Evolutionary conservation across 139 green algal genomes (phyloP).

Genomic region (Chlorella sp.): DNA sequence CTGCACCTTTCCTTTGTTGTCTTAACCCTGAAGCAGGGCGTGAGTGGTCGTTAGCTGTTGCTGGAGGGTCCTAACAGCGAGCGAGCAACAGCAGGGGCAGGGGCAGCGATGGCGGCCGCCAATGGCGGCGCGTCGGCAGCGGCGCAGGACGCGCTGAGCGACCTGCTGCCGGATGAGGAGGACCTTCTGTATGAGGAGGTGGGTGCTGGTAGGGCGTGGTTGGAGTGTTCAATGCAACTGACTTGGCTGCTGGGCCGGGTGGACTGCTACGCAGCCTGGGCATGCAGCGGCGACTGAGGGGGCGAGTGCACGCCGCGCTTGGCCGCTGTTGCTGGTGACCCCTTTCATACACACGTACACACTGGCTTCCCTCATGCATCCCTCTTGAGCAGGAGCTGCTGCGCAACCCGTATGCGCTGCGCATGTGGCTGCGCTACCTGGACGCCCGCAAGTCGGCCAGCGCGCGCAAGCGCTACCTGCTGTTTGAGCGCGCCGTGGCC

Average conservation of each 20-base stretch:
- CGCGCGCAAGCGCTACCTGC: slow-evolving; percentile 72
- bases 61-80: no score
- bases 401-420: slow-evolving; percentile 92
- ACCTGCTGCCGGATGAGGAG: slow-evolving; percentile 88
- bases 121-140: not conserved
- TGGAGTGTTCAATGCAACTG: no score
- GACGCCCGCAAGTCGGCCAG: slow-evolving; percentile 77
- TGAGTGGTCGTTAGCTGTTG: no score
- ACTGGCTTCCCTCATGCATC: no score
- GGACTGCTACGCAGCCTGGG: no score
- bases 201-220: no score
- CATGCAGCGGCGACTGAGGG: no score
- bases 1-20: no score
- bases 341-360: no score
- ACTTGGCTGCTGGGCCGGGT: not conserved
- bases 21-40: no score
- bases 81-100: not conserved
- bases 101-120: not conserved
- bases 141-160: slow-evolving; percentile 50
- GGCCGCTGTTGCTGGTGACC: no score
- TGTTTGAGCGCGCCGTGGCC: slow-evolving; percentile 94
- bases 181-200: slow-evolving; percentile 96
- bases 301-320: no score
- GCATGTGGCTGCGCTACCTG: slow-evolving; percentile 95
- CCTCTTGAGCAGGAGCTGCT: slow-evolving; percentile 77